phyloP scores from a whole-genome alignment of 208 protist genomes.

The Crithidia fasciculata region DNA sequence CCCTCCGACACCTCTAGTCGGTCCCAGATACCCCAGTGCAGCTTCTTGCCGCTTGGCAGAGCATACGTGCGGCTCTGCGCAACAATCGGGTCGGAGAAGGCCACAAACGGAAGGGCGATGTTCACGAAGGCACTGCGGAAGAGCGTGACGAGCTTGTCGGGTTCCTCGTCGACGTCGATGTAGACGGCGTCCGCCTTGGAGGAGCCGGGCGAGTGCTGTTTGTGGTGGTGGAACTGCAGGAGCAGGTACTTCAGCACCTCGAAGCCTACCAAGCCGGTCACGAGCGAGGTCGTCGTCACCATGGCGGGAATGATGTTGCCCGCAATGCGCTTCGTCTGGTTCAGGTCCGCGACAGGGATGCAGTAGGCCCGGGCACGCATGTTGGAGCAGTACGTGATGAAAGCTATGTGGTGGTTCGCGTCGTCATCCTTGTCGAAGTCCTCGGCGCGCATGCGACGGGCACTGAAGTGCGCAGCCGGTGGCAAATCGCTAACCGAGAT shows the following conservation, averaged over 20 bases:
- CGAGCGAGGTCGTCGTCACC: constrained; percentile 99
- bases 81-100: constrained; percentile 96
- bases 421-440: constrained; percentile 96
- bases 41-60: constrained; percentile 51
- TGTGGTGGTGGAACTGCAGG: constrained; percentile 49
- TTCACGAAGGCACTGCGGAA: constrained; percentile 98
- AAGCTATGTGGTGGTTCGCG: constrained; percentile 94
- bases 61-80: constrained; percentile 56
- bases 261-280: constrained; percentile 97
- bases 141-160: constrained; percentile 57
- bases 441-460: constrained; percentile 58
- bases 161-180: constrained; percentile 39
- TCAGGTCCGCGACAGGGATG: constrained; percentile 87
- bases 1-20: constrained; percentile 95
- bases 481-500: constrained; percentile 57
- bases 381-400: constrained; percentile 93
- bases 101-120: constrained; percentile 96
- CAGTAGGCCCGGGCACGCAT: constrained; percentile 92
- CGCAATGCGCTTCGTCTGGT: constrained; percentile 91
- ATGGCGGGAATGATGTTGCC: constrained; percentile 99
- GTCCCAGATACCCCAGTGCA: constrained; percentile 96
- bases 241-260: constrained; percentile 98
- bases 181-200: constrained; percentile 9
- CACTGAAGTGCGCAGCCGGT: constrained; percentile 38
- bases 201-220: constrained; percentile 3